Base-by-base conservation (phyloP, 2,329 filamentous ascomycete species). In the Capronia coronata region DNA sequence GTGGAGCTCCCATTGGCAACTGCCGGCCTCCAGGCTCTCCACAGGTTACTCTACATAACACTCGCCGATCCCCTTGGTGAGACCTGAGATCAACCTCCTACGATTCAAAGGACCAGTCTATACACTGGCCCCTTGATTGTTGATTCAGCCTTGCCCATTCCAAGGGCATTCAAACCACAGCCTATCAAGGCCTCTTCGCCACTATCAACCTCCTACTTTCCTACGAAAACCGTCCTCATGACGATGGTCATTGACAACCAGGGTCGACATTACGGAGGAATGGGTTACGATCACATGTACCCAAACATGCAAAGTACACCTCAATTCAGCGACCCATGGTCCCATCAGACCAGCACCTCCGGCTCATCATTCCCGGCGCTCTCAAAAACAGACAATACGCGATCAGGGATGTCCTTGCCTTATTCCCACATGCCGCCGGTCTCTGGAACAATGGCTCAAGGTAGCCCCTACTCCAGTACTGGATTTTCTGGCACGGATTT, bases 241-340 rank as follows among this genome's bases (percentile, higher is more conserved):
- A 93, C 88, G 73, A 94, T 95, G 88, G 87, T 90, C 70, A 81
- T 95, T 75, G 88, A 95, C 74, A 82, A 82, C 64, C 86, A 89
- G 69, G 88, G 91, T 73, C 87, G 82, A 74, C 80, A 81, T 68
- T 87, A 85, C 73, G 86, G 79, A 65, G 79, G 78, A 67, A 77
- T 94, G 74, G 82, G 80, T 69, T 93, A 91, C 75, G 78, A 81
- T 67, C 82, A 89, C 76, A 82, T 86, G 66, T 77, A 74, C 65
- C 76, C 70, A 68, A 77, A 80, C 77, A 79, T 83, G 63, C 74
- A 71, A 66, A 72, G 61, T 35, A 62, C 67, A 34, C 81, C 86
- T 58, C 85, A 93, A 58, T 96, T 96, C 74, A 89, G 85, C 63
- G 93, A 96, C 68, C 89, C 89, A 35, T 96, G 90, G 90, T 78